Base-by-base conservation (phyloP, 163 green algal species). In the Scenedesmus sp. region DNA sequence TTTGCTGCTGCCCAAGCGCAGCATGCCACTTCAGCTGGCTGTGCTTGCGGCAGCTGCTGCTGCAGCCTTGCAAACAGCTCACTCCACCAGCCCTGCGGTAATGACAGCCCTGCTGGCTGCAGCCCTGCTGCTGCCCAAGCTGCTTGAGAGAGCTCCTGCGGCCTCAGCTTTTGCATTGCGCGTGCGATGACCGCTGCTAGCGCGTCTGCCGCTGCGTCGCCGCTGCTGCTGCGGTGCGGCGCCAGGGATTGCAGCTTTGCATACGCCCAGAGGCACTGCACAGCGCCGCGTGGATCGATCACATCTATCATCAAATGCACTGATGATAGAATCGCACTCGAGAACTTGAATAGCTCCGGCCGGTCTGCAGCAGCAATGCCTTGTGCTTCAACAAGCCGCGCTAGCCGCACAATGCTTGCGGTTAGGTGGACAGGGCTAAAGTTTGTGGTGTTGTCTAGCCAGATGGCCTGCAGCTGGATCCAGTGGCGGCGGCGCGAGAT, bases 261-360 rank as follows among this genome's bases (percentile, higher is more conserved):
- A 59, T 91, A 91, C 23, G 87, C 87, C 73, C 87, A 74, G 3
- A 91, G 79, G 87, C 73, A 86, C 34, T 91, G 87, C 54, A 62
- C 87, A 12, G n/a, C 23, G 0, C 87, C 87, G 52, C 87, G 57
- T 0, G 87, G 55, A 62, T 91, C 87, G 9, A 91, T 7, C 10
- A 5, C 20, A 70, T 90, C 23, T 1, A 60, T 16, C 18, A 7
- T 26, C 5, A 73, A 9, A 1, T 55, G 10, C 0, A 84, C 56
- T 16, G 70, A 74, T 20, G 87, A 84, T 52, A 91, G 2, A 0
- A 91, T 26, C 3, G 87, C 87, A 16, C 87, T 74, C 1, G 87
- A 91, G 56, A 91, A 91, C 12, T 91, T 91, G 74, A 91, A 91
- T 7, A 91, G 56, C 55, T 91, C 87, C 5, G 87, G 87, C 0